A percentile compares a stretch with the other conserved stretches of the same genome.
Conservation (phyloP, 495 filamentous ascomycete species). For the Xylaria bambusicola region DNA sequence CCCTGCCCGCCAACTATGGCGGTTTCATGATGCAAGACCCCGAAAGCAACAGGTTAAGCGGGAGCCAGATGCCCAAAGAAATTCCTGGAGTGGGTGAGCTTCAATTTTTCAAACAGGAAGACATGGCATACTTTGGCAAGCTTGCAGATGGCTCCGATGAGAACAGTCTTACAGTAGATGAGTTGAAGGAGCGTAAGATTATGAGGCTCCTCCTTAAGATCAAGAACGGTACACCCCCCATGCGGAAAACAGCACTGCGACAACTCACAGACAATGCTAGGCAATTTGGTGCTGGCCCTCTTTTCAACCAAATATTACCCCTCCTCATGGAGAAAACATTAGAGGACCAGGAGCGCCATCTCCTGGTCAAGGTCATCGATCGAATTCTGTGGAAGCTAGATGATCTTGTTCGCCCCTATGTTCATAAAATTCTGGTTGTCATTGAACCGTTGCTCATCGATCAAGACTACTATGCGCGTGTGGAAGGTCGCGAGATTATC, state of each 20-base stretch:
- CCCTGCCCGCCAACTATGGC: conserved; percentile 59
- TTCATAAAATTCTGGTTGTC: conserved; percentile 98
- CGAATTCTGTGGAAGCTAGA: conserved; percentile 98
- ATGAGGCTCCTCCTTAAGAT: conserved; percentile 96
- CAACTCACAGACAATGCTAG: conserved; percentile 97
- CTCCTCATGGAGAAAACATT: conserved; percentile 98
- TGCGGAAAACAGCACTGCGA: conserved; percentile 98
- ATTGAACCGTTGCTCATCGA: conserved; percentile 98
- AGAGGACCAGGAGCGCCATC: conserved; percentile 97
- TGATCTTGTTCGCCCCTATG: conserved; percentile 92
- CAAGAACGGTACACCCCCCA: conserved; percentile 98
- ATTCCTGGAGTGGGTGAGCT: conserved; percentile 97
- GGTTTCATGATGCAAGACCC: conserved; percentile 99
- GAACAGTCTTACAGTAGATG: conserved; percentile 86
- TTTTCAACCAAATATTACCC: conserved; percentile 98
- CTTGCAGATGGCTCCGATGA: conserved; percentile 94
- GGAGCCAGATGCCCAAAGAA: conserved; percentile 92
- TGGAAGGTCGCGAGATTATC: conserved; percentile 98
- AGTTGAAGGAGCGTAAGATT: conserved; percentile 97
- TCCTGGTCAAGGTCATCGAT: conserved; percentile 99
- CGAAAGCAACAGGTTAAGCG: conserved; percentile 73
- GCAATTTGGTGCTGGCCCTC: conserved; percentile 89
- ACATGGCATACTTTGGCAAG: conserved; percentile 99
- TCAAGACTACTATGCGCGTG: conserved; percentile 98
- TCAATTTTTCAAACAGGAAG: conserved; percentile 98